Base-by-base conservation (phyloP, 192 early-diverging fungal species). In the Umbelopsis sp. region DNA sequence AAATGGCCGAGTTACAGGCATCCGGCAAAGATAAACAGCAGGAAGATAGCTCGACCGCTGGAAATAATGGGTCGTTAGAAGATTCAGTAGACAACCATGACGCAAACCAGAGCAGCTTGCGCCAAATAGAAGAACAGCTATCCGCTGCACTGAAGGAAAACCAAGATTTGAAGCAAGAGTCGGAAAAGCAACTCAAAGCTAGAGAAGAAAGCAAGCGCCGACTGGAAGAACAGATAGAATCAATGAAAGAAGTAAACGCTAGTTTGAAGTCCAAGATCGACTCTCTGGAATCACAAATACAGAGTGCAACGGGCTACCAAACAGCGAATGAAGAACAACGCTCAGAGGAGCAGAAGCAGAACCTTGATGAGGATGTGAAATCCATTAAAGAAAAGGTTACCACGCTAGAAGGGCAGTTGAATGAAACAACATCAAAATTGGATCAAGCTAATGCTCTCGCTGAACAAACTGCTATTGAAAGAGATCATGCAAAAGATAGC, bases 231-330 rank as follows among this genome's bases (percentile, higher is more conserved):
- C 55, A 61, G 7, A 35, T 61, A 16, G 11, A 61, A 11, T 13
- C 9, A 35, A n/a, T 61, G 13, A 61, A 27, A n/a, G 15, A 61
- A 61, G 55, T 35, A 4, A 61, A 61, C 30, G 55, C 25, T 1
- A 61, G 30, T 18, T 7, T 61, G 30, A 61, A 33, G 27, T 61
- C 55, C 27, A 61, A 61, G 33, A 61, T 61, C 10, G 30, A 61
- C 13, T 25, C 27, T n/a, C 13, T 61, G 5, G 55, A 61, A 7
- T 33, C 27, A 18, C 55, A 35, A 13, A 18, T 61, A 6, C 27
- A 41, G 6, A 10, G 7, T 41, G 37, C 2, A 10, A 41, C 37
- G 6, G 37, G 37, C 5, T 6, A 41, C 6, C 37, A 61, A 61
- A 61, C 30, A 11, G 27, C 55, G 8, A n/a, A 25, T 16, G 55